Evolutionary conservation across 495 filamentous ascomycete species (phyloP), one percentile per base, ranked within the genome.

Genomic region (Xylaria venustula): DNA sequence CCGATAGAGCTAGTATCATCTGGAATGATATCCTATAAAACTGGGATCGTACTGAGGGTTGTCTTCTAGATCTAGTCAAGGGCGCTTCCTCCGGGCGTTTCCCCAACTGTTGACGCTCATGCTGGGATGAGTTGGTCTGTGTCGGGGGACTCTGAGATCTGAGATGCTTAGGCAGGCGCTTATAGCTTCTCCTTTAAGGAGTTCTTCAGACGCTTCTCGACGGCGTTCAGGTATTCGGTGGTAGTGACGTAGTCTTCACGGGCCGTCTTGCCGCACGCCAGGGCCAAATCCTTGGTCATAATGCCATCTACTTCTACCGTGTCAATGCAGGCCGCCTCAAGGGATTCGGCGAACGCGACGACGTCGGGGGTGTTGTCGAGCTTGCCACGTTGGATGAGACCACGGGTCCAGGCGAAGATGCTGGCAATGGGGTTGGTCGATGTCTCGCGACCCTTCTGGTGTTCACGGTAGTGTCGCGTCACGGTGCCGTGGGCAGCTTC

Each of bases 401-500:
- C 94, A 45, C 94, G 88, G 50, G 94, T 98, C 94, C 94, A 98
- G 67, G 94, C 94, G 77, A 97, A 98, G 78, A 98, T 97, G 67
- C 90, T 93, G 62, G 94, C 94, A 65, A 98, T 97, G 56, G 94
- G 94, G 86, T 98, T 98, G 63, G 94, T 98, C 50, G 92, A 97
- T 52, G 94, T 98, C 78, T 95, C 91, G 64, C 86, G 84, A 73
- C 94, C 94, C 79, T 95, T 94, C 80, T 98, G 93, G 85, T 97
- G 90, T 81, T 97, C 93, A 68, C 94, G 91, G 86, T 92, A 98
- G 83, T 98, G 94, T 60, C 94, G 90, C 46, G 94, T 98, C 45
- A 98, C 94, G 60, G 94, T 98, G 72, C 94, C 94, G 83, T 98
- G 94, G 48, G 94, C 94, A 51, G 94, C 94, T 85, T 98, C 94